Evolutionary conservation across 148 eudicot species (phyloP), one percentile per base, ranked within the genome.

Genomic region (Polygonum aviculare): DNA sequence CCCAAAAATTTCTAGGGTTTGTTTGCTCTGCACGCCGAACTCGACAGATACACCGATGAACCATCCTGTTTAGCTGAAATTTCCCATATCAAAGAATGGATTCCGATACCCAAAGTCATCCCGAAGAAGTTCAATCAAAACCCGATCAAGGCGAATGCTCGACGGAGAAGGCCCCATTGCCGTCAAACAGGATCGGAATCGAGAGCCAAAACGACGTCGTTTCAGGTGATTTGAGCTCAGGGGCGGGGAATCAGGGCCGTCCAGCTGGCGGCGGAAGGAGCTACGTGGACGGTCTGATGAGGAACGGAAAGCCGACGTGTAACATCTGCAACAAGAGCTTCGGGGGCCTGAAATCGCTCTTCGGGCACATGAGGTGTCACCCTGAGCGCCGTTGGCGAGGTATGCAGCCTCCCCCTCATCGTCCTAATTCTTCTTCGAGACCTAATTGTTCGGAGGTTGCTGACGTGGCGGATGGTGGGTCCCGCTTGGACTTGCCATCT

Each of bases 281-380:
- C 55, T 12, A 12, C 55, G 18, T 50, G 16, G 18, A 15, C 3
- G 55, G 16, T 50, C 55, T 14, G 55, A 50, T 50, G 55, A 50
- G 5, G 2, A 5, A 50, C 18, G 55, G 55, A n/a, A 50, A 50
- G 55, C 55, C n/a, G 55, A 16, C 18, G 55, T 50, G 55, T 10
- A 14, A 4, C 5, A 4, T 63, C 31, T 63, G 69, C 39, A 11
- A 14, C 16, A 63, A 63, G 39, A 63, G 69, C 69, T 63, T 63
- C 3, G 38, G 33, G 0, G 33, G 40, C 14, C 18, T 10, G 3
- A 63, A 63, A 15, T 33, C 69, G 69, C 40, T 63, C 12, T 63
- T 26, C 69, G 69, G 69, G 0, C 69, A 63, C 69, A 63, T 63
- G 69, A 63, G 69, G 16, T 63, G 69, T 33, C 69, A 63, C 31